phyloP scores from a whole-genome alignment of 129 eudicot genomes.

The Logfia minima region DNA sequence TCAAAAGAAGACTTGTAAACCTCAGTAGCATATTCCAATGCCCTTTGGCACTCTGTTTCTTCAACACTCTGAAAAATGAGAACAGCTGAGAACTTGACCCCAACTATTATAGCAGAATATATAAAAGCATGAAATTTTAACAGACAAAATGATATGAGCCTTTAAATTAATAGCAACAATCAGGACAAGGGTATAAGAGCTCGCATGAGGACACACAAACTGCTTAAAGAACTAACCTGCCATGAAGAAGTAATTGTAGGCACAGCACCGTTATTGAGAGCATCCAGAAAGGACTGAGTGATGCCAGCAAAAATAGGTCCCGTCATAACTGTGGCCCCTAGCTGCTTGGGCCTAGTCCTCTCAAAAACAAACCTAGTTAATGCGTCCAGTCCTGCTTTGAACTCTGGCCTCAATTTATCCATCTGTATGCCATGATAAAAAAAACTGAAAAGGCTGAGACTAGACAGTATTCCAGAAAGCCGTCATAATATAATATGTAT shows the following conservation, averaged over 20 bases:
- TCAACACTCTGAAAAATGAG: constrained; percentile 75
- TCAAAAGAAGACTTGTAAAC: constrained; percentile 84
- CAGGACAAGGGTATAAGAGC: neutral
- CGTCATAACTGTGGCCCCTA: constrained; percentile 92
- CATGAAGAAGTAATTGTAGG: constrained; percentile 98
- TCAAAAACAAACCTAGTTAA: constrained; percentile 91
- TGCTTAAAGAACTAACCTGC: constrained; percentile 65
- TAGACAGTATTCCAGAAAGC: neutral
- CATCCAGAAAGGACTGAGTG: constrained; percentile 96
- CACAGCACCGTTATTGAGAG: constrained; percentile 96
- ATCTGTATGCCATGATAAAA: constrained; percentile 41
- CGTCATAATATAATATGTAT: neutral
- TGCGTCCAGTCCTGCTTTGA: constrained; percentile 82
- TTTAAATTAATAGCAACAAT: constrained; percentile 15
- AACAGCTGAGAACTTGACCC: constrained; percentile 14
- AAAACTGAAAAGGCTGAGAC: neutral
- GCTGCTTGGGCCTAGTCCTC: constrained; percentile 97
- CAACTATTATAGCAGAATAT: neutral
- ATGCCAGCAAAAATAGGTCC: constrained; percentile 99
- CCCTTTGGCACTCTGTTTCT: constrained; percentile 97
- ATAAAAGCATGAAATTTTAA: constrained; percentile 1
- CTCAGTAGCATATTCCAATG: constrained; percentile 78
- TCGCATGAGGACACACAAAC: neutral
- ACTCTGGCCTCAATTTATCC: constrained; percentile 90
- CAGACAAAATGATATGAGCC: constrained; percentile 6